phyloP scores from a whole-genome alignment of 345 rosid species.

The Gossypium ekmanianum region DNA sequence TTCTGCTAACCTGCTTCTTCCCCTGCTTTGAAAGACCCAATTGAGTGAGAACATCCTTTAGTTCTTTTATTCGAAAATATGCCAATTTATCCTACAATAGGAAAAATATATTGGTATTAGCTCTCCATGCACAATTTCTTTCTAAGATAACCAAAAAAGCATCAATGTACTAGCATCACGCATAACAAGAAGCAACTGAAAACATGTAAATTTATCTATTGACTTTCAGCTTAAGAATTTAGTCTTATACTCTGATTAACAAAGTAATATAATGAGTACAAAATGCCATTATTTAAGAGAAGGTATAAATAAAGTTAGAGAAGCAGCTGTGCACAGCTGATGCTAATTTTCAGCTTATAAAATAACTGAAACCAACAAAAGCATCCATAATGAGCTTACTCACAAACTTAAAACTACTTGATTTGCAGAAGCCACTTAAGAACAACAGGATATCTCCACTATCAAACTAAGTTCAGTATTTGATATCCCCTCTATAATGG shows the following conservation, averaged over 20 bases:
- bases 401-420: neutral
- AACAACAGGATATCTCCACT: too few species aligned
- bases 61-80: slow-evolving; percentile 88
- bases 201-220: neutral
- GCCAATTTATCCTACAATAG: slow-evolving; percentile 67
- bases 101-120: neutral
- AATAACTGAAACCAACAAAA: neutral
- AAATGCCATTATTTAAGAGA: neutral
- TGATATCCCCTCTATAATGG: too few species aligned
- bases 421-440: neutral
- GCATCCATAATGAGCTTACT: slow-evolving; percentile 7
- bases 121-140: neutral
- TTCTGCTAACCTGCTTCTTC: slow-evolving; percentile 70
- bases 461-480: too few species aligned
- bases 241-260: neutral
- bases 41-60: slow-evolving; percentile 84
- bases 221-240: neutral
- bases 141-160: too few species aligned
- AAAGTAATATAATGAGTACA: neutral
- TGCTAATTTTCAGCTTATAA: neutral
- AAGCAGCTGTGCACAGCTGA: neutral
- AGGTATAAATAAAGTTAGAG: neutral
- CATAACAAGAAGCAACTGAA: neutral
- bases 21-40: slow-evolving; percentile 96
- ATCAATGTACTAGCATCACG: neutral